Conservation (phyloP, 352 stramenopile genomes). For the Phytophthora pistaciae region DNA sequence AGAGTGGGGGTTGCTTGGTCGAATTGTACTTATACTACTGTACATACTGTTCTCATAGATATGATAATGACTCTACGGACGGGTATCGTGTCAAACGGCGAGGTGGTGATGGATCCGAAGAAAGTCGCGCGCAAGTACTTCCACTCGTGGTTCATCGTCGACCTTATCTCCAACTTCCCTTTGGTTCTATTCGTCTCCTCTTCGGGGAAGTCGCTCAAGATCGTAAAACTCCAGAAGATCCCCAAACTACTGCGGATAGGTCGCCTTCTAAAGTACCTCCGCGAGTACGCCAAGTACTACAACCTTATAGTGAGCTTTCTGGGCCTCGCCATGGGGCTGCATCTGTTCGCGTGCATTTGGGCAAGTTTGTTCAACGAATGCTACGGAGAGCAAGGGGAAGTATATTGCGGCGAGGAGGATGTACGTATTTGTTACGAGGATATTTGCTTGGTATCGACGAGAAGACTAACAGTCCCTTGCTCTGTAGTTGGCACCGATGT, state of each 20-base stretch:
- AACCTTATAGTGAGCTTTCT: constrained; percentile 80
- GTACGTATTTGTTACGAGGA: constrained; percentile 30
- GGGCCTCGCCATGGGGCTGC: constrained; percentile 68
- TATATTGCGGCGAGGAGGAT: constrained; percentile 47
- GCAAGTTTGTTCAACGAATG: constrained; percentile 79
- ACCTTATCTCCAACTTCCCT: constrained; percentile 88
- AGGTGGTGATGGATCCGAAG: constrained; percentile 83
- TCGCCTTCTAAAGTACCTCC: constrained; percentile 78
- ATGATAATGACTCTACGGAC: constrained; percentile 86
- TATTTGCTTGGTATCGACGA: background rate
- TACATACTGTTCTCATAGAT: constrained; percentile 48
- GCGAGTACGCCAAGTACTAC: constrained; percentile 89
- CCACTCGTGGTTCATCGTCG: constrained; percentile 83
- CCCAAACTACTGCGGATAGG: constrained; percentile 83
- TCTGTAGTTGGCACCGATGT: constrained; percentile 63
- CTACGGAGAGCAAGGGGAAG: constrained; percentile 31
- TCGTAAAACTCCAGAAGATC: constrained; percentile 89
- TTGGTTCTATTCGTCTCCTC: constrained; percentile 68
- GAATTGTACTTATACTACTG: background rate
- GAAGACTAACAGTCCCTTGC: background rate
- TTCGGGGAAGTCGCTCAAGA: constrained; percentile 81
- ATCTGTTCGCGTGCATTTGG: constrained; percentile 82
- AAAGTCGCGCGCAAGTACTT: constrained; percentile 76
- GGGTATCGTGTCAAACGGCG: constrained; percentile 75
- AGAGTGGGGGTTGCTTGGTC: background rate